Evolutionary conservation across 371 early-diverging fungal genomes (phyloP), one percentile per base, ranked within the genome.

Genomic region (Entomophthora muscae): DNA sequence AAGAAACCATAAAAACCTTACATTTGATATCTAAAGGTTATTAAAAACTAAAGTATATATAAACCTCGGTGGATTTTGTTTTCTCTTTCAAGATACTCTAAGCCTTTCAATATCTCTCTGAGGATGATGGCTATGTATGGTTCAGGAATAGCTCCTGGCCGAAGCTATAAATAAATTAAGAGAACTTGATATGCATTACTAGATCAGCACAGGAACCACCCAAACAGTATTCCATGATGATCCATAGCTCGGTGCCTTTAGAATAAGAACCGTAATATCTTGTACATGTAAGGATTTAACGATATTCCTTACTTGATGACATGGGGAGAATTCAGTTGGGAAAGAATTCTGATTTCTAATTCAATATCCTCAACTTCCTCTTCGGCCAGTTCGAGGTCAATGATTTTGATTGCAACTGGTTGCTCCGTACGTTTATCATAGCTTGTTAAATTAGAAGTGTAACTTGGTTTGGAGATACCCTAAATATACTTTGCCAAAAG

Each of bases 311-410:
- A 89, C 85, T 87, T 89, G 65, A 93, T 94, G 42, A 95, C 89
- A 71, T 83, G 85, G 32, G 79, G 82, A 7, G 93, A 91, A 68
- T 94, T 90, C 60, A 94, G 75, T 68, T 95, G 95, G n/a, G 93
- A 89, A 22, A 98, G 77, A 63, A 98, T 93, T 58, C 81, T 83
- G 71, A 96, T 98, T 70, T 98, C 98, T 70, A 90, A 90, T 69
- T 92, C 93, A 69, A 98, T 95, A 75, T 96, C 98, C 66, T 95
- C 95, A 66, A 96, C 94, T 68, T 98, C 95, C 68, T 96, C 96
- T 70, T 96, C 97, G 28, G 93, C 91, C 66, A 85, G 82, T 70
- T 92, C 93, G 28, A 94, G 75, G 68, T 92, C 91, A 69, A 93
- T 91, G 52, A 91, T 83, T 71, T 94, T 94, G 69, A 94, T 91